Evolutionary conservation across 441 rosid genomes (phyloP), one percentile per base, ranked within the genome.

Genomic region (Monsonia emarginata): DNA sequence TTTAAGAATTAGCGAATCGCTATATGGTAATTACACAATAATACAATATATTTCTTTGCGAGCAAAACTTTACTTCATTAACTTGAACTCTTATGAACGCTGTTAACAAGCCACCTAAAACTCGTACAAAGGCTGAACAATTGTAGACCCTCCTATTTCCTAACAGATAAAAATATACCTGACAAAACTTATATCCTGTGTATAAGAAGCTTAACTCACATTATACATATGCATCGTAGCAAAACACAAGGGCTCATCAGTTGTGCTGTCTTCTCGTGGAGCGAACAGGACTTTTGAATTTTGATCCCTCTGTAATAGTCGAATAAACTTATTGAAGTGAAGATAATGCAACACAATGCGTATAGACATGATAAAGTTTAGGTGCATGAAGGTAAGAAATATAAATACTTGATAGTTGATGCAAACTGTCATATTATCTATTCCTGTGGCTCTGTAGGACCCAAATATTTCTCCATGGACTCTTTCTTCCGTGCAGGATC

Each of bases 401-500:
- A 22, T 42, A 44, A 61, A 62, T 57, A n/a, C 40, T 65, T 50
- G 59, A 63, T 62, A 56, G 30, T n/a, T 16, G 16, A 21, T 54
- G 27, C 24, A 14, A n/a, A 16, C 10, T 4, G 40, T 52, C 62
- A 75, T 69, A 72, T 36, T 64, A 79, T 74, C 65, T 72, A 69
- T 38, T 83, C 80, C 44, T 56, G 70, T 11, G 79, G 80, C 69
- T 72, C 78, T 65, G 80, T 64, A 26, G 92, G 94, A 65, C 95
- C 97, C 75, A 86, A 76, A 81, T 94, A 91, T 75, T 94, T 94
- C 83, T 94, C 94, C 85, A 89, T 85, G 21, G 97, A 94, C 76
- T 94, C 97, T 77, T 88, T 88, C 75, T 91, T 94, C 79, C 72
- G 99, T 66, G 86, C 97, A 61, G 97, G 97, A 81, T 94, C 97